Evolutionary conservation across 2,329 filamentous ascomycete genomes (phyloP), one percentile per base, ranked within the genome.

Genomic region (Alternaria sp.): DNA sequence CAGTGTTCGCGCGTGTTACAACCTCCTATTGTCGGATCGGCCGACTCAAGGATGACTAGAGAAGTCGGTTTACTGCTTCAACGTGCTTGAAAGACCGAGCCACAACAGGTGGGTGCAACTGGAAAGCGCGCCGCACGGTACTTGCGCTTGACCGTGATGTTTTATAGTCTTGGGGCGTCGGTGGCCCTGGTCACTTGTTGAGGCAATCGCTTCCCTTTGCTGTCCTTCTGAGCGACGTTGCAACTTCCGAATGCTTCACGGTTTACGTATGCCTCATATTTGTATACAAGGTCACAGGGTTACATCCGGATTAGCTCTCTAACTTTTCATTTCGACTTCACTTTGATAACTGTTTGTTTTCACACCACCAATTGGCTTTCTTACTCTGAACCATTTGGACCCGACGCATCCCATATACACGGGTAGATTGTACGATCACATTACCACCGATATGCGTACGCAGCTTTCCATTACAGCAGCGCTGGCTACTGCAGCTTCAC

Each of bases 391-490:
- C 14, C 4, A 5, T 49, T 11, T 26, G 16, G 14, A 2, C 16
- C 16, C 36, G 12, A n/a, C 36, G 32, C 32, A 38, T 14, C 30
- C 36, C 46, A 11, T 18, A 36, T 5, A 32, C 16, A 30, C n/a
- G 18, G 43, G 28, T 30, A 32, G 22, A 8, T 9, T 28, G 22
- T 24, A 11, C 8, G 16, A 8, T 5, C 42, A n/a, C n/a, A 42
- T 32, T 14, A 11, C 14, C 9, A 30, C 34, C 57, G 54, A 2
- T 20, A 72, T 72, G 69, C 54, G 54, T 14, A 12, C 48, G 3
- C 49, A 34, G 18, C 11, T 54, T 7, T 59, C 51, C 12, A 49
- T 72, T 12, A 55, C 59, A 32, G 48, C 62, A 36, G 28, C 66
- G 9, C 41, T 72, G 47, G 63, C 57, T 20, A 48, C 59, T 30